phyloP scores from a whole-genome alignment of 441 rosid genomes.

The Eruca vesicaria region DNA sequence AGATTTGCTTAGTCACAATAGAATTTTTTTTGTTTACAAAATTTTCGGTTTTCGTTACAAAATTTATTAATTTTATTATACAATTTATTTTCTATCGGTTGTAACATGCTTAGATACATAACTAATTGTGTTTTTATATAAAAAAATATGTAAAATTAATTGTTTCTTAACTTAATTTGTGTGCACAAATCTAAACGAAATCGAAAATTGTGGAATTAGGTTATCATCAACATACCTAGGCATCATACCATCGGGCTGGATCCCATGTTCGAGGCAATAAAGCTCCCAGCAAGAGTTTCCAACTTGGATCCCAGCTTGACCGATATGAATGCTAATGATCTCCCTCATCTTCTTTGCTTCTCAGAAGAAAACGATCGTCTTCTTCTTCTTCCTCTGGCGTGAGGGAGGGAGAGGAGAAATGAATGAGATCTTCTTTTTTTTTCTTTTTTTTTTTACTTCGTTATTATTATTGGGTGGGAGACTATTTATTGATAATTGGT shows the following conservation, averaged over 20 bases:
- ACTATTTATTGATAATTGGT: slow-evolving; percentile 29
- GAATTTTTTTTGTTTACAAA: no score
- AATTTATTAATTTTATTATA: no score
- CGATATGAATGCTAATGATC: slow-evolving; percentile 82
- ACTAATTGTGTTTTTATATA: no score
- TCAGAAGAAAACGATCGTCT: neutral
- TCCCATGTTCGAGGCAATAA: slow-evolving; percentile 82
- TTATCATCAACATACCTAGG: slow-evolving; percentile 47
- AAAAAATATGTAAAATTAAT: no score
- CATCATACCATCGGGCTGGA: slow-evolving; percentile 80
- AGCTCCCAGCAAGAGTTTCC: slow-evolving; percentile 94
- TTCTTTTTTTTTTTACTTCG: neutral
- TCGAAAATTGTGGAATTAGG: no score
- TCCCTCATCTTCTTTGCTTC: slow-evolving; percentile 57
- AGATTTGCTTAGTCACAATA: no score
- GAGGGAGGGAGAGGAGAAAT: neutral
- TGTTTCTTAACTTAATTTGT: no score
- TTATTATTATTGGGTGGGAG: neutral
- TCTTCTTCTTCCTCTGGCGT: neutral
- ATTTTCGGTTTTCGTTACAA: no score
- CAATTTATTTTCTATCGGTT: no score
- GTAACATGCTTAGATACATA: no score
- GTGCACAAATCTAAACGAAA: no score
- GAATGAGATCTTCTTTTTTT: slow-evolving; percentile 24
- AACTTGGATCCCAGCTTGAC: slow-evolving; percentile 88